Evolutionary conservation across 345 rosid genomes (phyloP).

Genomic region (Citrus trifoliata): DNA sequence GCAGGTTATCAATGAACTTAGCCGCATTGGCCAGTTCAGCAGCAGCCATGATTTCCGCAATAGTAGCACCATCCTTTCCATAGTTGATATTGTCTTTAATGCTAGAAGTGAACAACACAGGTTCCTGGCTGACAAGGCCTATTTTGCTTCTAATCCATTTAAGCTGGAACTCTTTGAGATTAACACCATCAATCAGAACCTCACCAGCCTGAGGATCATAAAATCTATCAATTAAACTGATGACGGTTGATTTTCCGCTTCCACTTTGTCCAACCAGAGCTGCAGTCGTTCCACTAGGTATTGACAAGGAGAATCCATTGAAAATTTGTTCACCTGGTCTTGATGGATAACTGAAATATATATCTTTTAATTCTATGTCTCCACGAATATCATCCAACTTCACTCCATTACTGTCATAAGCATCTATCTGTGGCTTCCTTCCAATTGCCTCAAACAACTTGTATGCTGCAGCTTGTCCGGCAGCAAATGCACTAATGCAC

Average conservation of each 20-base stretch:
- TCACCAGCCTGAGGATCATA: constrained; percentile 44
- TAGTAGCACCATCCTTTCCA: constrained; percentile 36
- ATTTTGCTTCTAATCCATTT: constrained; percentile 44
- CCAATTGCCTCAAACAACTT: constrained; percentile 43
- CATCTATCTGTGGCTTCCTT: constrained; percentile 39
- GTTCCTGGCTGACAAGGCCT: constrained; percentile 55
- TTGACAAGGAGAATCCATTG: constrained; percentile 34
- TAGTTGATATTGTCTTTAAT: constrained; percentile 42
- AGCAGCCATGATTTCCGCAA: constrained; percentile 36
- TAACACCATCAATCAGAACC: constrained; percentile 36
- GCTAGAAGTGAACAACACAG: constrained; percentile 39
- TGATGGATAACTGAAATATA: constrained; percentile 42
- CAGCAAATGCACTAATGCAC: constrained; percentile 37
- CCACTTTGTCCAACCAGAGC: constrained; percentile 56
- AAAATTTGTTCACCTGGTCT: constrained; percentile 41
- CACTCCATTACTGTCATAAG: constrained; percentile 26
- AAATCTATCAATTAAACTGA: constrained; percentile 43
- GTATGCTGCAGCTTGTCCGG: constrained; percentile 45
- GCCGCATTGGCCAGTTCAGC: constrained; percentile 46
- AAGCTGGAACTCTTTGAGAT: constrained; percentile 37
- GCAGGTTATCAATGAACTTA: constrained; percentile 41
- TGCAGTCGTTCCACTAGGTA: constrained; percentile 35
- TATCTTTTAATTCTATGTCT: constrained; percentile 35
- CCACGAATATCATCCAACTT: constrained; percentile 27
- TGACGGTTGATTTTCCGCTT: constrained; percentile 45